Conservation (phyloP, 116 monocot species). For the Papilionanthe hybrid region DNA sequence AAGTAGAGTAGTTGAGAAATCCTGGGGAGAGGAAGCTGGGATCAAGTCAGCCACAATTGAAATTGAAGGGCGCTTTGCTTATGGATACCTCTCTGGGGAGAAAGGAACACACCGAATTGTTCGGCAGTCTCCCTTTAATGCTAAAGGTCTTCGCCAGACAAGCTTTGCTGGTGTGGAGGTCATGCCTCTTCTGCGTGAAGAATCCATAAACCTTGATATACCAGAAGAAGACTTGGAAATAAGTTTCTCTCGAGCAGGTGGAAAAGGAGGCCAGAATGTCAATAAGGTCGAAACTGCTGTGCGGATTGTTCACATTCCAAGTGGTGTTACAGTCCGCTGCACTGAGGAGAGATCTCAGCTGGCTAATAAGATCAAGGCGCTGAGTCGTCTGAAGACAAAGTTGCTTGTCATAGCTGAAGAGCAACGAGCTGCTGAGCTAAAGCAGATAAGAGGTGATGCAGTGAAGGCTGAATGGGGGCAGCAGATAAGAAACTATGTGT, state of each 20-base stretch:
- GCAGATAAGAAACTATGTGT: slow-evolving; percentile 94
- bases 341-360: slow-evolving; percentile 91
- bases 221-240: slow-evolving; percentile 96
- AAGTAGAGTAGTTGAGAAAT: slow-evolving; percentile 86
- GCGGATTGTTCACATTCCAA: slow-evolving; percentile 84
- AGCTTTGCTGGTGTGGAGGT: slow-evolving; percentile 96
- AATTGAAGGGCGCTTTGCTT: slow-evolving; percentile 88
- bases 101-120: slow-evolving; percentile 96
- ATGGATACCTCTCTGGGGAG: slow-evolving; percentile 95
- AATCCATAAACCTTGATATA: slow-evolving; percentile 74
- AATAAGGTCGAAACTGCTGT: slow-evolving; percentile 99
- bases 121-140: slow-evolving; percentile 94
- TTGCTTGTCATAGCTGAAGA: slow-evolving; percentile 84
- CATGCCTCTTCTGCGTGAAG: slow-evolving; percentile 95
- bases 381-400: slow-evolving; percentile 88
- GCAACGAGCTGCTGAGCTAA: slow-evolving; percentile 88
- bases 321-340: slow-evolving; percentile 84
- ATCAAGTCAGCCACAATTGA: slow-evolving; percentile 91
- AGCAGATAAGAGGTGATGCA: slow-evolving; percentile 79
- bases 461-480: slow-evolving; percentile 99
- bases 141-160: slow-evolving; percentile 98
- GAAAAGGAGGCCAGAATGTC: slow-evolving; percentile 96
- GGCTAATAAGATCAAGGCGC: slow-evolving; percentile 84
- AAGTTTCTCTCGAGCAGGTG: slow-evolving; percentile 73
- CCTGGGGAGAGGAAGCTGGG: slow-evolving; percentile 89